Conservation (phyloP, 169 alveolate genomes). For the Babesia divergens region DNA sequence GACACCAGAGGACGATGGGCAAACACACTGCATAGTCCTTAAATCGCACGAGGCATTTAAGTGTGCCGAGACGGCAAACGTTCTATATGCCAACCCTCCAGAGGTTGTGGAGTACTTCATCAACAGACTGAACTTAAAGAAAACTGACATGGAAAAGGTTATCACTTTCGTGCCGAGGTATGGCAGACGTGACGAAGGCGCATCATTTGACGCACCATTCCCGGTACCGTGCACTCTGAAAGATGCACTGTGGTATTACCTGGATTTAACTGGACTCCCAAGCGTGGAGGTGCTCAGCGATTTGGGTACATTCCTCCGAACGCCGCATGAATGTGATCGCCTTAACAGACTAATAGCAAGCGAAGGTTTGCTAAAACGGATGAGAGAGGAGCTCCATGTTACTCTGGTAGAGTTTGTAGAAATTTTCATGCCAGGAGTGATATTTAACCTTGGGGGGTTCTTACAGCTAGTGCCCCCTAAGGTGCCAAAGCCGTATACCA, state of each 20-base stretch:
- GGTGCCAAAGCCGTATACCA: constrained; percentile 75
- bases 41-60: constrained; percentile 31
- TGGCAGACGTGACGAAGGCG: constrained; percentile 3
- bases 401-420: constrained; percentile 72
- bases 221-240: constrained; percentile 42
- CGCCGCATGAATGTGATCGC: constrained; percentile 60
- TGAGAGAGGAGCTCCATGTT: constrained; percentile 66
- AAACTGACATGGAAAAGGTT: constrained; percentile 51
- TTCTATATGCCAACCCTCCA: constrained; percentile 68
- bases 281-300: constrained; percentile 58
- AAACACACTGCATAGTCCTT: constrained; percentile 39
- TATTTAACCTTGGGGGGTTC: constrained; percentile 74
- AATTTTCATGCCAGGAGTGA: constrained; percentile 66
- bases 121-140: constrained; percentile 37
- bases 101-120: constrained; percentile 55
- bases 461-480: constrained; percentile 76
- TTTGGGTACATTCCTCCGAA: constrained; percentile 69
- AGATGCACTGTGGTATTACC: constrained; percentile 71
- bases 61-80: constrained; percentile 71
- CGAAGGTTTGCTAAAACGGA: constrained; percentile 28
- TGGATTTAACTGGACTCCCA: constrained; percentile 76
- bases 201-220: constrained; percentile 38
- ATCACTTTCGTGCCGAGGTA: constrained; percentile 70
- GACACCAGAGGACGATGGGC: constrained; percentile 59
- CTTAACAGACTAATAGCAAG: constrained; percentile 44